Evolutionary conservation across 1,284 basidiomycete species (phyloP).

Genomic region (Takashimella tepidaria): DNA sequence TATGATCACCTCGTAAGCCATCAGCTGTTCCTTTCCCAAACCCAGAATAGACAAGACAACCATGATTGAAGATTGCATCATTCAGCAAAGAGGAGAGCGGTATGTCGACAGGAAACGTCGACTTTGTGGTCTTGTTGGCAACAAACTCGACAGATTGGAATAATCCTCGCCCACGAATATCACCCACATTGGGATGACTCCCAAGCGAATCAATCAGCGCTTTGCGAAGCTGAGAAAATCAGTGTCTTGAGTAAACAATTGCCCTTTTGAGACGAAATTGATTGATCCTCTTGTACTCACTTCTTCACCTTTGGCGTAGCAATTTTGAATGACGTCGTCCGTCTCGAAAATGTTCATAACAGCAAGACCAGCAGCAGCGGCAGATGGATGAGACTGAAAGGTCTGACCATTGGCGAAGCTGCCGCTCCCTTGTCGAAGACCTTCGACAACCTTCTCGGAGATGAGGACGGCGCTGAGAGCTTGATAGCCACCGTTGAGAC

Average conservation of each 20-base stretch:
- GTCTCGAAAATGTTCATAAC: conserved; percentile 65
- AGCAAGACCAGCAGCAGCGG: conserved; percentile 70
- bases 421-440: conserved; percentile 61
- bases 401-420: conserved; percentile 68
- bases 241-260: too few species aligned
- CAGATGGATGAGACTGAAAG: conserved; percentile 71
- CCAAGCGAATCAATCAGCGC: conserved; percentile 1
- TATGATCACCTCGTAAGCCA: conserved; percentile 34
- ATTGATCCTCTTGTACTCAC: conserved; percentile 20
- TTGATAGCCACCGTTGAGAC: conserved; percentile 77
- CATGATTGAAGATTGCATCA: conserved; percentile 21
- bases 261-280: too few species aligned
- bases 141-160: conserved; percentile 77
- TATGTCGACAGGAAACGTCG: conserved; percentile 20
- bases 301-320: conserved; percentile 13
- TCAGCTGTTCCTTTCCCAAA: conserved; percentile 29
- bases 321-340: conserved; percentile 45
- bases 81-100: conserved; percentile 21
- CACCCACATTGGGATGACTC: conserved; percentile 23
- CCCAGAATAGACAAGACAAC: conserved; percentile 30
- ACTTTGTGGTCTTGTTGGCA: conserved; percentile 20
- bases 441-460: conserved; percentile 63
- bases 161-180: conserved; percentile 56
- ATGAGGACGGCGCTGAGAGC: conserved; percentile 76
- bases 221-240: conserved; percentile 9